Base-by-base conservation (phyloP, 2,329 filamentous ascomycete genomes). In the Saccharata proteae region DNA sequence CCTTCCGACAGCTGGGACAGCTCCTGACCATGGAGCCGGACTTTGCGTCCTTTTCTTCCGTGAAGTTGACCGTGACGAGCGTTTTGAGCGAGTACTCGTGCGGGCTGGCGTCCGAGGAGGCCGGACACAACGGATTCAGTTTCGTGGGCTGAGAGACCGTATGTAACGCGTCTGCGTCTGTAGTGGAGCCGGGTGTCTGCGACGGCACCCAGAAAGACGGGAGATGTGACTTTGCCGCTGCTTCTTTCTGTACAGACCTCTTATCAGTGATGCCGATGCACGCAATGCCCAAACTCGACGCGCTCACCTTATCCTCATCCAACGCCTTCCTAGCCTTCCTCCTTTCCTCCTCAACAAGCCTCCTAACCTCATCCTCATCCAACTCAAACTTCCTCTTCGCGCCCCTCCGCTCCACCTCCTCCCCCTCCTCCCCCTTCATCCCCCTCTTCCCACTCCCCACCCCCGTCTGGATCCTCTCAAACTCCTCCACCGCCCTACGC, bases 201-300 rank as follows among this genome's bases (percentile, higher is more conserved):
- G 80, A 82, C 0, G 85, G 88, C 1, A 88, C 79, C 90, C 88
- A 96, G 59, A 96, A 96, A 0, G 84, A 92, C 0, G 84, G 82
- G 0, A 93, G 60, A 11, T 69, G 68, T 1, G 73, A 69, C 54
- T 79, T 81, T 6, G 26, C 26, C 15, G 19, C 15, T 6, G 69
- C 64, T 48, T 74, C 56, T 32, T 51, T 52, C 49, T 59, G 34
- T 26, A 12, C 19, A 21, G 19, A 10, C 16, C 23, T 26, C 30
- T 26, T 32, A 5, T 22, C 26, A 14, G 27, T 32, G 12, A 24
- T 32, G 23, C 15, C 30, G 30, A 22, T 29, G 16, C 23, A 15
- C 41, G 18, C 13, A 33, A 21, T 17, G 26, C 22, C 32, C 23
- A 27, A 16, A 22, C 25, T 8, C 10, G 9, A 27, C 12, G 21